Evolutionary conservation across 495 filamentous ascomycete species (phyloP), one percentile per base, ranked within the genome.

Genomic region (Hypoxylon crocopeplum): DNA sequence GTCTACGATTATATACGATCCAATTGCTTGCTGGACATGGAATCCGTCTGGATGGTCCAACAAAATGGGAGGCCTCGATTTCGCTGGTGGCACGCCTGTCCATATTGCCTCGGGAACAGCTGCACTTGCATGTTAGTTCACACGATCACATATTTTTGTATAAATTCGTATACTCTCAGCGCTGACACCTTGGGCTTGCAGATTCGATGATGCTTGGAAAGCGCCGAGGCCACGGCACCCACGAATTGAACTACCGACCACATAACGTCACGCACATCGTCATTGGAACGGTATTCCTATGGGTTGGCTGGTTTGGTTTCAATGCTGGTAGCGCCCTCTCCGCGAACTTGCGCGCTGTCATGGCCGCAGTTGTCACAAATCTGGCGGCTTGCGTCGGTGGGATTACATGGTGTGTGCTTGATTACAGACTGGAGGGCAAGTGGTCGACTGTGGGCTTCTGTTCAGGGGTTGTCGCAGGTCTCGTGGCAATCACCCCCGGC

Each of bases 251-350:
- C 68, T 98, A 96, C 75, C 92, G 94, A 53, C 94, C 94, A 15
- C 94, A 98, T 79, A 97, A 98, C 68, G 94, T 98, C 44, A 96
- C 92, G 17, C 92, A 96, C 72, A 91, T 98, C 60, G 93, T 97
- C 27, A 86, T 98, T 38, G 94, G 94, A 3, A 98, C 94, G 10
- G 92, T 97, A 44, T 97, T 98, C 80, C 87, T 98, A 37, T 98
- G 94, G 94, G 92, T 98, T 40, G 94, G 94, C 21, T 98, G 94
- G 94, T 97, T 97, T 70, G 94, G 94, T 44, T 98, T 98, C 84
- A 98, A 98, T 69, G 94, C 90, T 47, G 94, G 94, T 54, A 91
- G 87, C 17, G 94, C 93, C n/a, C 81, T 96, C 32, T 82, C 85
- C 34, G 93, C 92, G 56, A 97, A 96, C 75, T 75, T 96, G 74